Conservation (phyloP, 2,329 filamentous ascomycete genomes). For the Lachnellula cervina region DNA sequence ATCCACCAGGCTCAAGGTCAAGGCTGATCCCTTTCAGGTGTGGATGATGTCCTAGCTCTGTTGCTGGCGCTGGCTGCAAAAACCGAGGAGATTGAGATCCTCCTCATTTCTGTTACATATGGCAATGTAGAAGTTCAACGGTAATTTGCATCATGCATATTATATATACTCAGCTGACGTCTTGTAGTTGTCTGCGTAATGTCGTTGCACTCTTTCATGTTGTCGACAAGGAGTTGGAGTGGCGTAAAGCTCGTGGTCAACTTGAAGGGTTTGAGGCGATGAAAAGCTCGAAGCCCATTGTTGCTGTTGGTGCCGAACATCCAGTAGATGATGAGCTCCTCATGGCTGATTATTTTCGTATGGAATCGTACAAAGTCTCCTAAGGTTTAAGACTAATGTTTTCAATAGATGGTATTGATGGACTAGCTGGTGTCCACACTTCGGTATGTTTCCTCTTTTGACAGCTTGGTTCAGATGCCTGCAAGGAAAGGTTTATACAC, state of each 20-base stretch:
- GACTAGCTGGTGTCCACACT: constrained; percentile 69
- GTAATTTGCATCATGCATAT: constrained; percentile 38
- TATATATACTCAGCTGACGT: constrained; percentile 3
- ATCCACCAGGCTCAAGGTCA: background rate
- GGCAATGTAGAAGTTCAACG: constrained; percentile 87
- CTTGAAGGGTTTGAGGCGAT: constrained; percentile 69
- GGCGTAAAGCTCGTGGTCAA: constrained; percentile 67
- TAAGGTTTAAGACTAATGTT: constrained; percentile 9
- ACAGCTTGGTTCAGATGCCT: background rate
- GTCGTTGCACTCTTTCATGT: constrained; percentile 87
- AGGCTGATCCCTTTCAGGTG: constrained; percentile 47
- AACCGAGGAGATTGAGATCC: constrained; percentile 78
- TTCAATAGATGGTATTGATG: constrained; percentile 64
- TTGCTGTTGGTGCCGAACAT: constrained; percentile 82
- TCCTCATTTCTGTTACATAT: constrained; percentile 84
- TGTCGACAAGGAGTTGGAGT: constrained; percentile 80
- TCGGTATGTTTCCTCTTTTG: constrained; percentile 34
- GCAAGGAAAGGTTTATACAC: background rate
- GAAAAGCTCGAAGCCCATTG: constrained; percentile 68
- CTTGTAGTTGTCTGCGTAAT: constrained; percentile 73
- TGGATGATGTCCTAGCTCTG: constrained; percentile 87
- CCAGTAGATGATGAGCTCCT: constrained; percentile 79
- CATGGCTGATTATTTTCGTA: constrained; percentile 84
- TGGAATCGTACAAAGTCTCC: constrained; percentile 30
- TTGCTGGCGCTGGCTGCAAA: constrained; percentile 78